These are phyloP conservation scores for Penicillium dipodomyicola DNA, from an alignment of 495 filamentous ascomycete genomes.

Conservation along the genomic window DNA sequence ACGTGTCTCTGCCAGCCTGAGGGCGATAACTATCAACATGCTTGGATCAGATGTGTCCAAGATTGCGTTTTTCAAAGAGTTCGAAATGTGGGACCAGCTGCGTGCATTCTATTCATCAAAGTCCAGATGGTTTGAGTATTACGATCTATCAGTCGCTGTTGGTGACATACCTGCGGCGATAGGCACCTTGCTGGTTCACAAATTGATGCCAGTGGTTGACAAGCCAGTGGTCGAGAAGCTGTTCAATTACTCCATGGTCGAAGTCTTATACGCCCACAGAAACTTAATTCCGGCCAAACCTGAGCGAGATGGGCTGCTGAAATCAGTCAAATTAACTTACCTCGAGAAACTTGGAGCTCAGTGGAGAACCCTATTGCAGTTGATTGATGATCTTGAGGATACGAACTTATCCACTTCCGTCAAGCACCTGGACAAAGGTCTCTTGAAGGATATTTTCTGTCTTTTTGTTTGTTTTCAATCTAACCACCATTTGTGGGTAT, in stretches of 20 bases:
- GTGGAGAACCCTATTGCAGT: slow-evolving; percentile 1
- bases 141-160: slow-evolving; percentile 14
- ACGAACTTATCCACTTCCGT: not conserved
- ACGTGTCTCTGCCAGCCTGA: slow-evolving; percentile 21
- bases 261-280: not conserved
- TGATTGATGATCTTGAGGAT: not conserved
- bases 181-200: not conserved
- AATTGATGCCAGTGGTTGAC: slow-evolving; percentile 6
- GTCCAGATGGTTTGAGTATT: slow-evolving; percentile 15
- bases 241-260: slow-evolving; percentile 10
- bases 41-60: slow-evolving; percentile 26
- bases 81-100: slow-evolving; percentile 31
- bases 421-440: not conserved
- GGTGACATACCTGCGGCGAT: slow-evolving; percentile 11
- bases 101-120: slow-evolving; percentile 7
- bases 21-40: slow-evolving; percentile 19
- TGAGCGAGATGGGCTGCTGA: slow-evolving; percentile 1
- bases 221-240: slow-evolving; percentile 4
- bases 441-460: slow-evolving; percentile 10
- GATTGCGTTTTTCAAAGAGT: slow-evolving; percentile 28
- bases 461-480: slow-evolving; percentile 5
- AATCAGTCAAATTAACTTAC: not conserved
- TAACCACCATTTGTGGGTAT: not conserved
- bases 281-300: not conserved
- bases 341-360: slow-evolving; percentile 1